Percentiles rank a stretch among this genome's conserved stretches.
Evolutionary conservation across 108 stramenopile genomes (phyloP).

Genomic region (Conticribra guillardii): DNA sequence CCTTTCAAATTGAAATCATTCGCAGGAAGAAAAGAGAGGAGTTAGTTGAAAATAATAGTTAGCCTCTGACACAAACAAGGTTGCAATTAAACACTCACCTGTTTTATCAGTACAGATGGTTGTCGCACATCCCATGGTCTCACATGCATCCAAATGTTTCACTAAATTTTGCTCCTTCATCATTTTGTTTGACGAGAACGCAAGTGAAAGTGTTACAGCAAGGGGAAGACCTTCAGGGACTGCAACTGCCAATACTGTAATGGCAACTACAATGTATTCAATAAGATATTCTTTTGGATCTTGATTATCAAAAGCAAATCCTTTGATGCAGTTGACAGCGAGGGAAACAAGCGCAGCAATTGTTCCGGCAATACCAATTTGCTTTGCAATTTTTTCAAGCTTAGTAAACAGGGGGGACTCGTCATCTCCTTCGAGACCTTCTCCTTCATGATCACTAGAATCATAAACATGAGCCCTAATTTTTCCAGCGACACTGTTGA

Average conservation of each 20-base stretch:
- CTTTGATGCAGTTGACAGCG: constrained; percentile 80
- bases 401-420: constrained; percentile 87
- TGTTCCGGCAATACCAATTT: constrained; percentile 86
- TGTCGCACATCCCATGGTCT: constrained; percentile 99
- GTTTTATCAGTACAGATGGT: constrained; percentile 99
- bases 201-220: constrained; percentile 94
- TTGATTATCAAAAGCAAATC: constrained; percentile 60
- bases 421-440: constrained; percentile 71
- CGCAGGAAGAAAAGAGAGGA: constrained; percentile 7
- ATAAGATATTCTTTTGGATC: constrained; percentile 43
- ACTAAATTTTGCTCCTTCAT: constrained; percentile 95
- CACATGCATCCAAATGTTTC: constrained; percentile 96
- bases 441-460: constrained; percentile 65
- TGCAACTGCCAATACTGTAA: constrained; percentile 95
- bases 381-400: constrained; percentile 84
- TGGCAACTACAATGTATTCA: constrained; percentile 78
- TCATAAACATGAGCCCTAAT: constrained; percentile 86
- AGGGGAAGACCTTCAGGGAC: constrained; percentile 99
- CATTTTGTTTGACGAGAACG: constrained; percentile 94
- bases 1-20: constrained; percentile 52
- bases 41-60: not conserved
- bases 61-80: not conserved
- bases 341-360: constrained; percentile 76
- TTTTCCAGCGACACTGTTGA: constrained; percentile 86
- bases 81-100: constrained; percentile 44